Percentiles rank a stretch among this genome's conserved stretches.
These are phyloP conservation scores for button mushroom (Agaricus bisporus) DNA, from an alignment of 768 basidiomycete species.

Conservation along the genomic window DNA sequence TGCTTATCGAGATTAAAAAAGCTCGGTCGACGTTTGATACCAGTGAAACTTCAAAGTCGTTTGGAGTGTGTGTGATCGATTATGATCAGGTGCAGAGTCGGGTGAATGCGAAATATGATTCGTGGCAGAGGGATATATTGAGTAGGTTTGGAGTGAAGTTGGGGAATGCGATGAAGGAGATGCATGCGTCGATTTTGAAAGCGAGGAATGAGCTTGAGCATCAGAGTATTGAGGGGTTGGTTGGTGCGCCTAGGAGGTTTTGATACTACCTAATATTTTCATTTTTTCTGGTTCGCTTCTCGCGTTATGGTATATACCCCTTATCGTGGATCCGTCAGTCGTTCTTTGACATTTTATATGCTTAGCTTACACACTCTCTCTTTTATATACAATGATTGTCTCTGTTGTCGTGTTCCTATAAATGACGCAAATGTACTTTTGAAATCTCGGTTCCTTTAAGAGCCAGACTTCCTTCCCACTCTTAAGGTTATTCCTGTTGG, in stretches of 20 bases:
- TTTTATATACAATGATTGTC: too few species aligned
- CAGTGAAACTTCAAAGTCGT: slow-evolving; percentile 85
- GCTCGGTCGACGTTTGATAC: slow-evolving; percentile 96
- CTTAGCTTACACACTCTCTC: too few species aligned
- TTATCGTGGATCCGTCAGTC: too few species aligned
- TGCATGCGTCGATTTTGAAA: slow-evolving; percentile 89
- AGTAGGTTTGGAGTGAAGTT: slow-evolving; percentile 90
- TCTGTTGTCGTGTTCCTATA: too few species aligned
- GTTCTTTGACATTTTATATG: too few species aligned
- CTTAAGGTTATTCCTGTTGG: too few species aligned
- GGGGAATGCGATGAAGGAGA: slow-evolving; percentile 95
- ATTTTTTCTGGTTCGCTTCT: background rate
- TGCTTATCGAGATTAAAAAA: slow-evolving; percentile 95
- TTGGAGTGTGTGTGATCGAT: slow-evolving; percentile 92
- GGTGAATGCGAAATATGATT: slow-evolving; percentile 97
- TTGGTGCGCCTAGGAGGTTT: slow-evolving; percentile 47
- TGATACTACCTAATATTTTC: slow-evolving; percentile 20
- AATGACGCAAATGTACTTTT: too few species aligned
- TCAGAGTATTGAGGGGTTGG: slow-evolving; percentile 90
- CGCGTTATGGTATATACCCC: background rate
- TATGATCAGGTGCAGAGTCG: slow-evolving; percentile 97
- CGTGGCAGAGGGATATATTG: slow-evolving; percentile 95
- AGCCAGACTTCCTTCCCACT: too few species aligned
- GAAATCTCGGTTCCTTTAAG: too few species aligned
- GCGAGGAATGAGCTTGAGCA: slow-evolving; percentile 94